Evolutionary conservation across 2,329 filamentous ascomycete genomes (phyloP).

Genomic region (Cladosporium sphaerospermum): DNA sequence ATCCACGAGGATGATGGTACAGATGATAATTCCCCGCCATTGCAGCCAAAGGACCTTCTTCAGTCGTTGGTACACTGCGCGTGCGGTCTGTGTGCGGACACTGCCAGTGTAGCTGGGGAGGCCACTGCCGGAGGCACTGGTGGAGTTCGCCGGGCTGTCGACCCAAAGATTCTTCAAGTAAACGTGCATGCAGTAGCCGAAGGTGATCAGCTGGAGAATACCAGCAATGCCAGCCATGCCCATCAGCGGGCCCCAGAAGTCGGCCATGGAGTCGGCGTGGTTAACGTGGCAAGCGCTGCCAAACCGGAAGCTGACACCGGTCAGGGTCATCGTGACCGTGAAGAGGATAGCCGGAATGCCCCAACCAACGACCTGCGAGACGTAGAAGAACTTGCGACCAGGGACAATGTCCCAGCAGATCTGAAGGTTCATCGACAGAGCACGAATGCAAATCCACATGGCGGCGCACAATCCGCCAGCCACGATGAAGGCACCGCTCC

Average conservation of each 20-base stretch:
- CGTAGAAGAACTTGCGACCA: slow-evolving; percentile 83
- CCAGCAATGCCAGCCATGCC: slow-evolving; percentile 70
- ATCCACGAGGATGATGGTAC: slow-evolving; percentile 81
- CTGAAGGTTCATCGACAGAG: slow-evolving; percentile 87
- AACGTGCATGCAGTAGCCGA: slow-evolving; percentile 84
- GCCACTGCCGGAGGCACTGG: slow-evolving; percentile 55
- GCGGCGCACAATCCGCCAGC: slow-evolving; percentile 78
- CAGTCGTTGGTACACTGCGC: slow-evolving; percentile 81
- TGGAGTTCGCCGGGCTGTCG: slow-evolving; percentile 60
- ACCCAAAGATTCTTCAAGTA: slow-evolving; percentile 75
- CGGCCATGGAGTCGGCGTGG: slow-evolving; percentile 71
- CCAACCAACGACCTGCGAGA: slow-evolving; percentile 75
- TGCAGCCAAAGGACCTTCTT: slow-evolving; percentile 82
- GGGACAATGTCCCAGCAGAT: slow-evolving; percentile 96
- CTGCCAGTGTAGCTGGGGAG: slow-evolving; percentile 72
- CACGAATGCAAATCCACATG: slow-evolving; percentile 86
- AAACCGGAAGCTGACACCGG: slow-evolving; percentile 91
- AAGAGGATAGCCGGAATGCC: slow-evolving; percentile 72
- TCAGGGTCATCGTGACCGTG: slow-evolving; percentile 69
- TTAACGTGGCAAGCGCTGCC: slow-evolving; percentile 92
- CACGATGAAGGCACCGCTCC: slow-evolving; percentile 79
- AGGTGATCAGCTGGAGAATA: slow-evolving; percentile 77
- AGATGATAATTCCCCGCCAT: slow-evolving; percentile 87
- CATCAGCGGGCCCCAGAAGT: slow-evolving; percentile 86
- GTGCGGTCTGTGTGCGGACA: slow-evolving; percentile 70